Base-by-base conservation (phyloP, 2,329 filamentous ascomycete genomes). In the Eurotiales sp. region DNA sequence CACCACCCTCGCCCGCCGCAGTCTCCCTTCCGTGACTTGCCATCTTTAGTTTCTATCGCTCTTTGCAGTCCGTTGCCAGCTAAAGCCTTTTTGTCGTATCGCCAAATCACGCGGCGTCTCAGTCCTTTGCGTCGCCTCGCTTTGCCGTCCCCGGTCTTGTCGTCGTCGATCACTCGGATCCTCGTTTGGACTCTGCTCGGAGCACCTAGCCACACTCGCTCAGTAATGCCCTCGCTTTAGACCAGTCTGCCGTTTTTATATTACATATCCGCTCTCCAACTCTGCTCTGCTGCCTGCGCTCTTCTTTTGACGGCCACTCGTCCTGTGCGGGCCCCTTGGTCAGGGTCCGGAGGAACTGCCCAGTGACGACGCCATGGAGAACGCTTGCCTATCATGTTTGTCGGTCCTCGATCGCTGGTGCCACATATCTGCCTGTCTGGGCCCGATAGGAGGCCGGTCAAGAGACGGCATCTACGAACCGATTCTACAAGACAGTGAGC, bases 401-500 rank as follows among this genome's bases (percentile, higher is more conserved):
- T 69, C 68, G 59, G 64, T 63, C 37, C 59, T 72, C 50, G 69
- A 72, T 60, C 65, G 66, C 58, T 72, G 69, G 68, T 73, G 71
- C 61, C 70, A 71, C 64, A 67, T 73, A 55, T 69, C 69, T 45
- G 69, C 68, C 51, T 70, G 69, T 52, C 63, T 71, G 51, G 67
- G 68, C 52, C 61, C 63, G 46, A 62, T 68, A 52, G 67, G 63
- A 87, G 87, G 85, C 66, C 87, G 85, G 74, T 82, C 86, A 71
- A 85, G 85, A 71, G 88, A 92, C 79, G 85, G 84, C 59, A 80
- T 90, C 58, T 91, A 92, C 70, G 88, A 93, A 70, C 86, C 87
- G 47, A 88, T 93, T 51, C 82, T 99, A 56, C 91, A 91, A 63
- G 93, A 99, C 68, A 95, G 88, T 74, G 93, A 99, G 75, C 84